phyloP scores from a whole-genome alignment of 73 alveolate species.

The Blepharisma stoltei region DNA sequence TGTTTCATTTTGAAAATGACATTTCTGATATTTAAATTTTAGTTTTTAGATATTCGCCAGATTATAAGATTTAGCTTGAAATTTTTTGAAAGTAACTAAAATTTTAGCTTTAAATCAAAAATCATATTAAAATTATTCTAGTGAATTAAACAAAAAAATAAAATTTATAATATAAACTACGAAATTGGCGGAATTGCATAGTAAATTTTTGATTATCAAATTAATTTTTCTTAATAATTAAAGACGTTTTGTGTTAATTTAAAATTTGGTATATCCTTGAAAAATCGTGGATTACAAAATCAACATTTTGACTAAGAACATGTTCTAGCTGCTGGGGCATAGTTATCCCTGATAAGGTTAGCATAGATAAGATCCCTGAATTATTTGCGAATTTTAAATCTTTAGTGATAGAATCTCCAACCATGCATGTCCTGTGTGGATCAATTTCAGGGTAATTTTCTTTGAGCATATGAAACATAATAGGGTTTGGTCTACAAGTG shows the following conservation, averaged over 20 bases:
- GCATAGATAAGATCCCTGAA: not conserved
- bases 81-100: no score
- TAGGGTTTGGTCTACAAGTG: slow-evolving; percentile 19
- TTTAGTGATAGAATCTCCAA: not conserved
- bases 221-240: no score
- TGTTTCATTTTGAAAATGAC: no score
- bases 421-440: not conserved
- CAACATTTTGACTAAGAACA: not conserved
- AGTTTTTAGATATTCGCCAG: no score
- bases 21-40: no score
- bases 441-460: slow-evolving; percentile 25
- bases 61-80: no score
- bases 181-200: no score
- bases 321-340: not conserved
- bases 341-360: slow-evolving; percentile 7
- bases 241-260: not conserved
- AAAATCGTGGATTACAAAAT: slow-evolving; percentile 9
- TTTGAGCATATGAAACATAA: not conserved
- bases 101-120: no score
- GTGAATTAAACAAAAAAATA: no score
- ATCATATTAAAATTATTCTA: no score
- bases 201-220: no score
- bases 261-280: not conserved
- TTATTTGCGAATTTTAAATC: not conserved
- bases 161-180: no score